Evolutionary conservation across 192 early-diverging fungal species (phyloP).

Genomic region (Coemansia asiatica): DNA sequence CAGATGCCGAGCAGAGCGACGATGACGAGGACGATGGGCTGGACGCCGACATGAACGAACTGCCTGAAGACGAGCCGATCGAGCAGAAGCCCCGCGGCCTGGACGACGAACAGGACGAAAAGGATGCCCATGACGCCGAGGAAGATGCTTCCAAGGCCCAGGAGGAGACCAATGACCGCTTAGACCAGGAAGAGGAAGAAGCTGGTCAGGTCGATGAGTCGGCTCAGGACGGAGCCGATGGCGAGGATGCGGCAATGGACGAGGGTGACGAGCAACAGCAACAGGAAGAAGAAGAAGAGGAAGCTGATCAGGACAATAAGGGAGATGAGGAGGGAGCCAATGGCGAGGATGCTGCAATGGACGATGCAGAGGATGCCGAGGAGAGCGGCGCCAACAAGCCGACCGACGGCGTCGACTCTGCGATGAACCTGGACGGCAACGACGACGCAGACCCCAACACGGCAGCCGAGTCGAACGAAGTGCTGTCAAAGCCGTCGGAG

Average conservation of each 20-base stretch:
- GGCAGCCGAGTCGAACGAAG: slow-evolving; percentile 35
- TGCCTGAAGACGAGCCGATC: slow-evolving; percentile 58
- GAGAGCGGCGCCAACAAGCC: slow-evolving; percentile 59
- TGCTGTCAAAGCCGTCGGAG: slow-evolving; percentile 32
- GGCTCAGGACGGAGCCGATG: slow-evolving; percentile 16
- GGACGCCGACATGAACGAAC: slow-evolving; percentile 53
- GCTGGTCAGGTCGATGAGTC: slow-evolving; percentile 10
- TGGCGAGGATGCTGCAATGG: slow-evolving; percentile 18
- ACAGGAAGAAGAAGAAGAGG: slow-evolving; percentile 13
- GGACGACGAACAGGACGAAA: slow-evolving; percentile 43
- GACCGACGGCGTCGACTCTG: slow-evolving; percentile 57
- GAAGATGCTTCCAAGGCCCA: slow-evolving; percentile 22
- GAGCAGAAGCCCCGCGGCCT: slow-evolving; percentile 43
- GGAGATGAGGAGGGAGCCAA: slow-evolving; percentile 18
- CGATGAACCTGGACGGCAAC: slow-evolving; percentile 59
- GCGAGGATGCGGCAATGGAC: slow-evolving; percentile 16
- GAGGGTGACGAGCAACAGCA: slow-evolving; percentile 50
- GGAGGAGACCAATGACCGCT: slow-evolving; percentile 27
- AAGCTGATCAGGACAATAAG: slow-evolving; percentile 7
- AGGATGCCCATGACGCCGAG: slow-evolving; percentile 16
- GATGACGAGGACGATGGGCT: slow-evolving; percentile 52
- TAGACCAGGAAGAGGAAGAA: neutral
- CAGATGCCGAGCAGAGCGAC: slow-evolving; percentile 23
- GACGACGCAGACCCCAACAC: slow-evolving; percentile 45
- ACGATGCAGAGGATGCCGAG: slow-evolving; percentile 51